phyloP scores from a whole-genome alignment of 2,329 filamentous ascomycete species.

The Huntiella abstrusa region DNA sequence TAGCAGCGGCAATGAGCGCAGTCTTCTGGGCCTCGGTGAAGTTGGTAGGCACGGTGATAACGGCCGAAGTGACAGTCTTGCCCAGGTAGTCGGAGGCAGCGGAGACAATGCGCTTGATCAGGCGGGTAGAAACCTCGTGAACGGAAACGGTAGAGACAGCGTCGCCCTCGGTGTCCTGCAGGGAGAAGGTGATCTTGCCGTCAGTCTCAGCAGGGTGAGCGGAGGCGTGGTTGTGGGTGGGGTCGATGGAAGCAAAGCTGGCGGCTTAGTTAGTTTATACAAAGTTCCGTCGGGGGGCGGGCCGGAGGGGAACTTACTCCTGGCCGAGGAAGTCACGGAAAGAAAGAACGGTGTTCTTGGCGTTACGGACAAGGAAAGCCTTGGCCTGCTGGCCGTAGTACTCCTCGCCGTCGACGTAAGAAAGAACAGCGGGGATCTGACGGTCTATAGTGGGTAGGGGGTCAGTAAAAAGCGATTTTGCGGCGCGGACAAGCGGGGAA shows the following conservation, averaged over 20 bases:
- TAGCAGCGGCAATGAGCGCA: slow-evolving; percentile 58
- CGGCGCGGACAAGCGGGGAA: no score
- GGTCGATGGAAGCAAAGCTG: slow-evolving; percentile 81
- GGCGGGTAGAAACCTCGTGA: slow-evolving; percentile 66
- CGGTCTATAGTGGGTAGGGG: slow-evolving; percentile 42
- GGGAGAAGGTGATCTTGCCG: slow-evolving; percentile 57
- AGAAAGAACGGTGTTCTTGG: slow-evolving; percentile 81
- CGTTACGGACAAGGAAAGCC: slow-evolving; percentile 77
- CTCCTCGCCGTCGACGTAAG: slow-evolving; percentile 90
- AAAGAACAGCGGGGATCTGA: slow-evolving; percentile 86
- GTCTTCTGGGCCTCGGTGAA: slow-evolving; percentile 74
- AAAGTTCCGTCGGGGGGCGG: slow-evolving; percentile 5
- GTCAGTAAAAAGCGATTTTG: neutral
- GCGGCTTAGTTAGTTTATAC: slow-evolving; percentile 1
- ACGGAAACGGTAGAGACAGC: slow-evolving; percentile 47
- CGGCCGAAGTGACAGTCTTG: slow-evolving; percentile 83
- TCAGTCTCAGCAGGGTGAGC: slow-evolving; percentile 67
- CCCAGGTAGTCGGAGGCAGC: slow-evolving; percentile 86
- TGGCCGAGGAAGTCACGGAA: slow-evolving; percentile 93
- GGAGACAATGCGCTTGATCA: slow-evolving; percentile 60
- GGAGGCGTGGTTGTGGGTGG: slow-evolving; percentile 81
- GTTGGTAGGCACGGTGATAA: slow-evolving; percentile 86
- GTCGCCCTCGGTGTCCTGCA: slow-evolving; percentile 49
- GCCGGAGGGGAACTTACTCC: slow-evolving; percentile 39
- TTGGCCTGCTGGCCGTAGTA: slow-evolving; percentile 95